Conservation (phyloP, 805 yeast species). For the Yamadazyma laniorum region DNA sequence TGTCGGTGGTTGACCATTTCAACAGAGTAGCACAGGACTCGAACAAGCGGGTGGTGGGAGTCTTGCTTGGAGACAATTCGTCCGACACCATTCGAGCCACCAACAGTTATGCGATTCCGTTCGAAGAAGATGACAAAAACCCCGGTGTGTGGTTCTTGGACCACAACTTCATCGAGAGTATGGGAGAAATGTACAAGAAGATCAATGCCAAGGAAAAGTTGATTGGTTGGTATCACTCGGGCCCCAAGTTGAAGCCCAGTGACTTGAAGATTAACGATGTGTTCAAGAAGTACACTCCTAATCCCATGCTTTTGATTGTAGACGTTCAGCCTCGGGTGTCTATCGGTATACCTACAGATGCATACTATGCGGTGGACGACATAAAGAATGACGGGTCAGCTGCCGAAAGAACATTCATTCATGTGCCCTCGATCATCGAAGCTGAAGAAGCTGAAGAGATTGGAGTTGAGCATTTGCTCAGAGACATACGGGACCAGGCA, state of each 20-base stretch:
- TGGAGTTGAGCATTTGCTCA: constrained; percentile 93
- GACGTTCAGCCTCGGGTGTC: constrained; percentile 71
- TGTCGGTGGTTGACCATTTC: constrained; percentile 94
- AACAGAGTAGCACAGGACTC: constrained; percentile 73
- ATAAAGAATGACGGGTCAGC: constrained; percentile 94
- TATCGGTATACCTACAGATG: constrained; percentile 94
- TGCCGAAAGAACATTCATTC: constrained; percentile 88
- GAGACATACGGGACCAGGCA: constrained; percentile 95
- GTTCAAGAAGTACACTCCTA: constrained; percentile 76
- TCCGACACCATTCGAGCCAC: constrained; percentile 65
- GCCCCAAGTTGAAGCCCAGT: constrained; percentile 84
- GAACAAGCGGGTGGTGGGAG: constrained; percentile 89
- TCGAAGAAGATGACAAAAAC: constrained; percentile 93
- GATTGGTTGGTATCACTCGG: constrained; percentile 99
- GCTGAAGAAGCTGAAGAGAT: constrained; percentile 99
- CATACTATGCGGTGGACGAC: constrained; percentile 91
- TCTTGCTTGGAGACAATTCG: constrained; percentile 78
- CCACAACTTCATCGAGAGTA: constrained; percentile 91
- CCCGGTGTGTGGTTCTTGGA: constrained; percentile 95
- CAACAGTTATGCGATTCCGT: constrained; percentile 95
- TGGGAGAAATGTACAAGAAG: constrained; percentile 97
- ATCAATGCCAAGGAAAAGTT: constrained; percentile 95
- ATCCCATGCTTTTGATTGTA: constrained; percentile 84
- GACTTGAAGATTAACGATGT: constrained; percentile 88
- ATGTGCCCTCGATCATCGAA: constrained; percentile 86